phyloP scores from a whole-genome alignment of 2,329 filamentous ascomycete species.

The Colletotrichum chrysophilum region DNA sequence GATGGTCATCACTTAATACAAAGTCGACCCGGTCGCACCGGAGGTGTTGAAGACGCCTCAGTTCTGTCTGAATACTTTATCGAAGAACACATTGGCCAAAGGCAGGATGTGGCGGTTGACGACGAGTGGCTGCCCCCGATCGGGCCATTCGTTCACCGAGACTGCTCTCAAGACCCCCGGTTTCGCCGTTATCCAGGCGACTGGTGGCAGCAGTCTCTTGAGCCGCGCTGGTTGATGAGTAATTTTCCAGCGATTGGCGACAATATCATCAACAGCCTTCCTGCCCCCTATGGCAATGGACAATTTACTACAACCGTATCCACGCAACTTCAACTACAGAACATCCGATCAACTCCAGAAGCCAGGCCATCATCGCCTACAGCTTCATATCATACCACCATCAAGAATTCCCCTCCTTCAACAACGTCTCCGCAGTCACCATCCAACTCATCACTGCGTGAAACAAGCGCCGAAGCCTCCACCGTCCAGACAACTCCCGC shows the following conservation, averaged over 20 bases:
- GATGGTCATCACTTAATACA: neutral
- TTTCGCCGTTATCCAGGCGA: neutral
- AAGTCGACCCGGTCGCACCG: neutral
- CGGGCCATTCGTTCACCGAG: neutral
- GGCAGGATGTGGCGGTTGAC: neutral
- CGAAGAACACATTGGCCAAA: neutral
- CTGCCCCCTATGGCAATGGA: neutral
- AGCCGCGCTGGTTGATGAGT: neutral
- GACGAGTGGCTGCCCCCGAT: neutral
- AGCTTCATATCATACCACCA: too few species aligned
- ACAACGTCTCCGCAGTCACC: too few species aligned
- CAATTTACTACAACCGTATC: neutral
- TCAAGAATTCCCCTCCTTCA: too few species aligned
- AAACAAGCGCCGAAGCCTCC: too few species aligned
- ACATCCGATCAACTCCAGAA: too few species aligned
- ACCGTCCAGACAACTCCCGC: too few species aligned
- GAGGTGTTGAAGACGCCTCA: neutral
- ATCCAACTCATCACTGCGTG: accelerated
- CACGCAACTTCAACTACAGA: too few species aligned
- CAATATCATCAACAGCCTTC: too few species aligned
- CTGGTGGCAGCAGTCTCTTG: neutral
- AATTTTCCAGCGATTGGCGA: too few species aligned
- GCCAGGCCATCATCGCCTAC: accelerated
- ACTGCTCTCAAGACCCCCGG: neutral
- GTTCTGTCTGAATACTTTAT: neutral